Conservation (phyloP, 1,284 basidiomycete species). For the Ustilago tritici region DNA sequence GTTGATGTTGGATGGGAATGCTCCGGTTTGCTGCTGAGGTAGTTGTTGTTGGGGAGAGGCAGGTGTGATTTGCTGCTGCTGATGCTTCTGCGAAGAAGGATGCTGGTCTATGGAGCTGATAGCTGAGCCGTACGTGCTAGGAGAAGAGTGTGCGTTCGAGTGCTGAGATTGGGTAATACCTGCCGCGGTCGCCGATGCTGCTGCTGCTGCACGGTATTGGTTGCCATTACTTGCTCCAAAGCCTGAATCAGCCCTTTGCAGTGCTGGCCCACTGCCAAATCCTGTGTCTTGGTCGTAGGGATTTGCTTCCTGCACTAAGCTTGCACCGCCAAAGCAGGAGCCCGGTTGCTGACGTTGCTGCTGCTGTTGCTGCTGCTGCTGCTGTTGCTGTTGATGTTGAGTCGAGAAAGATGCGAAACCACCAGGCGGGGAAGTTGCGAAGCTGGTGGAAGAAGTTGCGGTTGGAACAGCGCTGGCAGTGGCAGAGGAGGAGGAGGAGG, state of each 20-base stretch:
- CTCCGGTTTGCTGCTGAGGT: slow-evolving; percentile 8
- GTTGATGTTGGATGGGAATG: slow-evolving; percentile 36
- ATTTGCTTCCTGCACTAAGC: slow-evolving; percentile 33
- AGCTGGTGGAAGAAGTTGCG: slow-evolving; percentile 15
- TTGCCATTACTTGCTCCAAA: slow-evolving; percentile 9
- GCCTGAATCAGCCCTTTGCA: slow-evolving; percentile 23
- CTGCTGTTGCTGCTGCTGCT: slow-evolving; percentile 31
- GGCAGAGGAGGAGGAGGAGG: slow-evolving; percentile 23
- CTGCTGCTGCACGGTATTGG: slow-evolving; percentile 4
- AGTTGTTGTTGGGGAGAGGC: slow-evolving; percentile 5
- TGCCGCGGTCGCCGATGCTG: background rate
- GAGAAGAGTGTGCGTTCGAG: slow-evolving; percentile 31
- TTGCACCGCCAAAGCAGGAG: slow-evolving; percentile 16
- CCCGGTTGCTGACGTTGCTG: slow-evolving; percentile 6
- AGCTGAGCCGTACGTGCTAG: slow-evolving; percentile 31
- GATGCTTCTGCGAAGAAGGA: background rate
- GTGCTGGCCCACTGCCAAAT: slow-evolving; percentile 5
- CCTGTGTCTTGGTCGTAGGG: slow-evolving; percentile 25
- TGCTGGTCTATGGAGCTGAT: slow-evolving; percentile 30
- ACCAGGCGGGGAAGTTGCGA: slow-evolving; percentile 25
- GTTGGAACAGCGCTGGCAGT: slow-evolving; percentile 12
- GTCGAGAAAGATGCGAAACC: slow-evolving; percentile 37
- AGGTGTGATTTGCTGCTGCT: background rate
- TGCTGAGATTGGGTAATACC: slow-evolving; percentile 14
- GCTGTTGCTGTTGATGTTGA: slow-evolving; percentile 32